phyloP scores from a whole-genome alignment of 148 eudicot species.

The Camellia sinensis region DNA sequence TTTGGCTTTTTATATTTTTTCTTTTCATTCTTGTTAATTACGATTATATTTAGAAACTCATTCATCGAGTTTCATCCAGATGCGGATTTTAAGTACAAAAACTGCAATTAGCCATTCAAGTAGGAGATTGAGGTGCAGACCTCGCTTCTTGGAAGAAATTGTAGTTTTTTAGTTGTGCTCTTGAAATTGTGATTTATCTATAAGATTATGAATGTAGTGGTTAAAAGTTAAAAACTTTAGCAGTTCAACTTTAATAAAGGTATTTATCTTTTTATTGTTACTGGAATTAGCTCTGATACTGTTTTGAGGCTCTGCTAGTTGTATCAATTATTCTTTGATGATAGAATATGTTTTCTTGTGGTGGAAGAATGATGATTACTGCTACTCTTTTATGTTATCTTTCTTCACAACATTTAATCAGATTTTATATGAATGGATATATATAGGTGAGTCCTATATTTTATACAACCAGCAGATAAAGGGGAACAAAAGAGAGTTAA shows the following conservation, averaged over 20 bases:
- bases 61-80: neutral
- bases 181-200: neutral
- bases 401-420: conserved; percentile 6
- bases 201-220: neutral
- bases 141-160: neutral
- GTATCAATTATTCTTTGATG: neutral
- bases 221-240: neutral
- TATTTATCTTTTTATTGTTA: neutral
- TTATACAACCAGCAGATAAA: conserved; percentile 76
- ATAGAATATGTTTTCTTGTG: neutral
- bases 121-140: neutral
- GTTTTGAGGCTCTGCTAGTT: neutral
- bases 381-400: neutral
- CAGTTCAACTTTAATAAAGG: neutral
- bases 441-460: conserved; percentile 79
- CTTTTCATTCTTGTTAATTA: conserved; percentile 12
- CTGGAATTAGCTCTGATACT: neutral
- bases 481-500: conserved; percentile 85
- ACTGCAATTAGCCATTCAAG: neutral
- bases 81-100: conserved; percentile 6
- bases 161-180: neutral
- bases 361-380: neutral
- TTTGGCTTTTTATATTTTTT: conserved; percentile 30
- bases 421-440: conserved; percentile 4
- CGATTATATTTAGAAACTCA: neutral